Evolutionary conservation across 2,329 filamentous ascomycete genomes (phyloP), one percentile per base, ranked within the genome.

Genomic region (Thielaviopsis punctulata): DNA sequence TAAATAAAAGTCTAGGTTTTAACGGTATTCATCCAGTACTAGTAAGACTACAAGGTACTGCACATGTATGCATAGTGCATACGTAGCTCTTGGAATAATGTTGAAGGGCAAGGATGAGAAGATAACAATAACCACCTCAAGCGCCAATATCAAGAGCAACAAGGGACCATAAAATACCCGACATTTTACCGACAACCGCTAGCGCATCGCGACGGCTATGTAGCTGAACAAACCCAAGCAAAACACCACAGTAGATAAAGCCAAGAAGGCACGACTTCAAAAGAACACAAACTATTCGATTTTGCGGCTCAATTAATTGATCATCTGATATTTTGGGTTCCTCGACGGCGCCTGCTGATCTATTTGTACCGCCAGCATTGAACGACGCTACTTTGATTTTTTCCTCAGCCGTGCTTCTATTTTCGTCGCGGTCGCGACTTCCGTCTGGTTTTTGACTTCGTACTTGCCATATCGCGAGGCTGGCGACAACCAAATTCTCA

Each of bases 1-100:
- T 8, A 60, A 62, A 45, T 59, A 61, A 33, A 63, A 62, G 33
- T 48, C 56, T 44, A 52, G 18, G 23, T 15, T 24, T 18, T 49
- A 49, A 33, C n/a, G n/a, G n/a, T n/a, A n/a, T n/a, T n/a, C n/a
- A n/a, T n/a, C n/a, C n/a, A n/a, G n/a, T n/a, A n/a, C n/a, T n/a
- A n/a, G n/a, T n/a, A n/a, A n/a, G n/a, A n/a, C n/a, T n/a, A n/a
- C n/a, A n/a, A n/a, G n/a, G n/a, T n/a, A n/a, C n/a, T n/a, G n/a
- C n/a, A n/a, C n/a, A n/a, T n/a, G n/a, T n/a, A n/a, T n/a, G n/a
- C n/a, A n/a, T n/a, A n/a, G n/a, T n/a, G n/a, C n/a, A n/a, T n/a
- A n/a, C n/a, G n/a, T n/a, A n/a, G n/a, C n/a, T n/a, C n/a, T n/a
- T n/a, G n/a, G n/a, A n/a, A n/a, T n/a, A n/a, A n/a, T n/a, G n/a